Conservation (phyloP, 2,329 filamentous ascomycete species). For the Fonsecaea nubica region DNA sequence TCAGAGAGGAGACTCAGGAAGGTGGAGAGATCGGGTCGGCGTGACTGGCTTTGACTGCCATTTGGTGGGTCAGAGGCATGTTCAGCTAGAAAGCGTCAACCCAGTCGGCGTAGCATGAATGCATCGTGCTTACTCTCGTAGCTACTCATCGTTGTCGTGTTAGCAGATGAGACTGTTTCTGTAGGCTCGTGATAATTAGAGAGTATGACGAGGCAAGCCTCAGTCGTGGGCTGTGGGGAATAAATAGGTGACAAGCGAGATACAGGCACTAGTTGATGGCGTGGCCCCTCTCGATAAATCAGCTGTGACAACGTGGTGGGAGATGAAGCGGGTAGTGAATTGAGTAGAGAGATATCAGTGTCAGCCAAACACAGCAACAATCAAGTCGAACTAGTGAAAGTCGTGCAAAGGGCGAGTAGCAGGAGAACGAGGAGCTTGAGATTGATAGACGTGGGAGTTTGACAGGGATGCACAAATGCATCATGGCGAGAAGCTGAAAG, state of each 20-base stretch:
- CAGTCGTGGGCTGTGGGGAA: constrained; percentile 1
- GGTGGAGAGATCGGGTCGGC: constrained; percentile 68
- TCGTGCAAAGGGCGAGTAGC: background rate
- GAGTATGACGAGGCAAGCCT: background rate
- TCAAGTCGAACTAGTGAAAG: background rate
- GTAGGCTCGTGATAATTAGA: background rate
- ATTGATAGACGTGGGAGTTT: background rate
- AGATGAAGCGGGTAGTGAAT: background rate
- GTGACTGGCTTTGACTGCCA: constrained; percentile 45
- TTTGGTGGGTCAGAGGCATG: constrained; percentile 37
- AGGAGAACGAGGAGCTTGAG: background rate
- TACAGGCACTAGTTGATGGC: constrained; percentile 36
- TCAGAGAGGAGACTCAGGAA: constrained; percentile 68
- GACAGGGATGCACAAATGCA: background rate
- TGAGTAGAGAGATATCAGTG: background rate
- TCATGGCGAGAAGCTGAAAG: background rate
- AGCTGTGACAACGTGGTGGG: background rate
- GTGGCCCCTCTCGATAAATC: constrained; percentile 13
- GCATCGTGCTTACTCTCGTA: constrained; percentile 39
- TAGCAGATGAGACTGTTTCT: background rate
- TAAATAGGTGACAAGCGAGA: constrained; percentile 11
- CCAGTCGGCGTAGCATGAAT: background rate
- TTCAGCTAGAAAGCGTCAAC: constrained; percentile 36
- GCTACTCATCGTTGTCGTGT: constrained; percentile 36
- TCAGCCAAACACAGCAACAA: background rate